Conservation (phyloP, 2,329 filamentous ascomycete genomes). For the Fusarium udum region DNA sequence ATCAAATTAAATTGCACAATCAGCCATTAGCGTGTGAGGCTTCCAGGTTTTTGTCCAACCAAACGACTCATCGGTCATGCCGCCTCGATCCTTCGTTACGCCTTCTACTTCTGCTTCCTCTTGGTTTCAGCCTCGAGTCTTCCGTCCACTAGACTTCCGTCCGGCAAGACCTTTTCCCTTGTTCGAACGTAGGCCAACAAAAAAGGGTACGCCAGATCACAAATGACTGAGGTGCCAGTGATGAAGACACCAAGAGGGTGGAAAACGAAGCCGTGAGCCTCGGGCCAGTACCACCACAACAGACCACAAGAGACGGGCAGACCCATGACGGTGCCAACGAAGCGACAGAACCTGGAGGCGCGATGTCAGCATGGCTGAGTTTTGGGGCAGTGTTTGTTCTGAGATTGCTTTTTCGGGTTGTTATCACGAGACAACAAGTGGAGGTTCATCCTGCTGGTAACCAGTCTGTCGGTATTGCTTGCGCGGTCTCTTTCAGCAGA, state of each 20-base stretch:
- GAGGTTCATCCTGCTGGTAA: background rate
- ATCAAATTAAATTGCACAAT: background rate
- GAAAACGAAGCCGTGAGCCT: constrained; percentile 58
- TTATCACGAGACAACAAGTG: background rate
- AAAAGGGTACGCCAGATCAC: constrained; percentile 58
- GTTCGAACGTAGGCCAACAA: constrained; percentile 52
- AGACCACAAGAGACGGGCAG: constrained; percentile 51
- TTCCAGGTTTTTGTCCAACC: background rate
- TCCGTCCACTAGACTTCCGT: constrained; percentile 50
- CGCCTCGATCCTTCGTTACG: background rate
- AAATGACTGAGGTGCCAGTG: constrained; percentile 51
- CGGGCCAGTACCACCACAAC: constrained; percentile 62
- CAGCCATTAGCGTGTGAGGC: background rate
- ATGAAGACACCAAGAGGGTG: constrained; percentile 56
- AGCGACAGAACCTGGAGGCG: constrained; percentile 54
- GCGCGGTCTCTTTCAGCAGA: background rate
- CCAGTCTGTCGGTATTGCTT: background rate
- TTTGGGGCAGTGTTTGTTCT: background rate
- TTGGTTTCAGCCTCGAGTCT: constrained; percentile 8
- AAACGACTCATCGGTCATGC: background rate
- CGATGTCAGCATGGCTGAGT: constrained; percentile 22
- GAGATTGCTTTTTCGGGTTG: background rate
- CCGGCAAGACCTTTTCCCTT: constrained; percentile 50
- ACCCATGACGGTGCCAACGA: constrained; percentile 54
- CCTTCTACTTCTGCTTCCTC: constrained; percentile 36